Conservation (phyloP, 192 early-diverging fungal genomes). For the Coemansia sp. region DNA sequence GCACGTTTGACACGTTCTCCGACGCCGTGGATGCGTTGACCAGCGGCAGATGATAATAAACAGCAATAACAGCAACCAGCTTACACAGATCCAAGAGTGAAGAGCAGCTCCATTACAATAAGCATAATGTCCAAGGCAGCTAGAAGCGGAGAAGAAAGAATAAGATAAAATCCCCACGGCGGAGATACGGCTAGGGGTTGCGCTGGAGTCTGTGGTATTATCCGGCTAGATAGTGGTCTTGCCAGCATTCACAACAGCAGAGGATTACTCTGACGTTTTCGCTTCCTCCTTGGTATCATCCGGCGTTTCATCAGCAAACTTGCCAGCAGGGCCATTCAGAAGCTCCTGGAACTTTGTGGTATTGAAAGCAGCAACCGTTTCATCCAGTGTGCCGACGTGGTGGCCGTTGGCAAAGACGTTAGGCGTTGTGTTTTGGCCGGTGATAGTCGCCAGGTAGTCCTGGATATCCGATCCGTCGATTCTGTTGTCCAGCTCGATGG, state of each 20-base stretch:
- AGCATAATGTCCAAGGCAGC: too few species aligned
- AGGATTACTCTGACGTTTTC: background rate
- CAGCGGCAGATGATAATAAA: background rate
- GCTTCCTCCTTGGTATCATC: too few species aligned
- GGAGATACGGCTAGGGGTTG: background rate
- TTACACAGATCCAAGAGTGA: too few species aligned
- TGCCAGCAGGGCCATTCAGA: conserved; percentile 30
- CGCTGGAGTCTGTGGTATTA: background rate
- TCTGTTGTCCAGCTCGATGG: conserved; percentile 64
- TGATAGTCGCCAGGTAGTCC: conserved; percentile 56
- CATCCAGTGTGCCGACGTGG: conserved; percentile 67
- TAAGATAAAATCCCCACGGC: background rate
- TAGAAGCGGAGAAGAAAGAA: background rate
- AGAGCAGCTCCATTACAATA: too few species aligned
- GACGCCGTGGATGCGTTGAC: conserved; percentile 64
- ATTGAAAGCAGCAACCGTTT: conserved; percentile 52
- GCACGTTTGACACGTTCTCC: conserved; percentile 66
- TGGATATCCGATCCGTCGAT: conserved; percentile 63
- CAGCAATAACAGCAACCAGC: background rate
- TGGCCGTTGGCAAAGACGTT: conserved; percentile 69
- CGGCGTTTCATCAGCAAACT: conserved; percentile 4
- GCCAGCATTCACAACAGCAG: background rate
- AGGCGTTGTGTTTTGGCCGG: conserved; percentile 70
- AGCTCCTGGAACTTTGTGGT: conserved; percentile 55
- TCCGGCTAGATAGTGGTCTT: background rate